Base-by-base conservation (phyloP, 257 asterid genomes). In the Cordia subcordata region DNA sequence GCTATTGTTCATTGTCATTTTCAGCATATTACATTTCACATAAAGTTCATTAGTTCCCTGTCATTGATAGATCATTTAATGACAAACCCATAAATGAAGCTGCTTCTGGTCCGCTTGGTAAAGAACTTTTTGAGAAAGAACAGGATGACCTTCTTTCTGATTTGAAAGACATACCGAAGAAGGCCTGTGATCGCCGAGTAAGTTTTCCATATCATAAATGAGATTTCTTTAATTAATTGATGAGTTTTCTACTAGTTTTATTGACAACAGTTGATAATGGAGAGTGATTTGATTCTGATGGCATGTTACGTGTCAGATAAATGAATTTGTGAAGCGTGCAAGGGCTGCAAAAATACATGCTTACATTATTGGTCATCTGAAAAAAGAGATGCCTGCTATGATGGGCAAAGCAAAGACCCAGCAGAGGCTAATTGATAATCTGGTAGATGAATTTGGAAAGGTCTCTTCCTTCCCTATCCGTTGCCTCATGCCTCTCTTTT, bases 291-390 rank as follows among this genome's bases (percentile, higher is more conserved):
- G 14, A 9, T 13, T 42, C 47, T 49, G 9, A 49, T 13, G 53
- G 10, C 13, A 14, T 49, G 53, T 17, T 13, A 4, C 15, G 37
- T 1, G 53, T 8, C 51, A 92, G 96, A 88, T 92, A 67, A 88
- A 92, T 46, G 99, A 88, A 74, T 92, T 86, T 65, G 96, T 88
- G 11, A 92, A 92, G 75, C 96, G 98, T 20, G 90, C 96, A 19
- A 78, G 96, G 81, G 94, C 96, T 55, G 98, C 95, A 47, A 92
- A 92, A 76, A 88, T 88, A 61, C 98, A 92, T 73, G 85, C 96
- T 65, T 92, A 81, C 75, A 88, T 92, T 5, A 86, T 92, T 18
- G 68, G 96, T 60, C 98, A 92, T 79, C 75, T 92, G 39, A 92
- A 69, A 73, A 84, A 73, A 70, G 95, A 89, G 69, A 92, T 92